phyloP scores from a whole-genome alignment of 2,329 filamentous ascomycete species.

The Claviceps sp. region DNA sequence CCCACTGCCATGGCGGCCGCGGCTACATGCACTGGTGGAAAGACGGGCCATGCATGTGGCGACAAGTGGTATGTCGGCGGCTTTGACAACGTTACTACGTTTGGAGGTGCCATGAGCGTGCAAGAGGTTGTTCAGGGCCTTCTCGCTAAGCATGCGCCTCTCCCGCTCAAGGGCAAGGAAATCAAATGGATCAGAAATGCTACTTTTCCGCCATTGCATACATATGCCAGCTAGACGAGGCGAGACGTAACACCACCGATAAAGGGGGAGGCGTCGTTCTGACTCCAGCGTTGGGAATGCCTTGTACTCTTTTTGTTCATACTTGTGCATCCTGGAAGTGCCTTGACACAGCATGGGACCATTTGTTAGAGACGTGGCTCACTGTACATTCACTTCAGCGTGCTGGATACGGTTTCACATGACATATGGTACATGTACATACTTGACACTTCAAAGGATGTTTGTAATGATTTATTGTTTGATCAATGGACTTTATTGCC shows the following conservation, averaged over 20 bases:
- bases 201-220: slow-evolving; percentile 10
- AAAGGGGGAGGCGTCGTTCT: too few relatives aligned
- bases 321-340: too few relatives aligned
- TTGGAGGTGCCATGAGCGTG: slow-evolving; percentile 53
- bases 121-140: slow-evolving; percentile 50
- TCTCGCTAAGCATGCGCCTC: slow-evolving; percentile 27
- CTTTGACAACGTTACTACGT: slow-evolving; percentile 39
- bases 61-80: slow-evolving; percentile 46
- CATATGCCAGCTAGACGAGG: slow-evolving; percentile 5
- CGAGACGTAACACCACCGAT: background rate
- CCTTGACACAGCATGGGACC: too few relatives aligned
- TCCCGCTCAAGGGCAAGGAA: slow-evolving; percentile 33
- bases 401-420: too few relatives aligned
- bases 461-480: too few relatives aligned
- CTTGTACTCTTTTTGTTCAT: too few relatives aligned
- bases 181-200: slow-evolving; percentile 22
- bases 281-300: too few relatives aligned
- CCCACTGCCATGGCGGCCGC: slow-evolving; percentile 43
- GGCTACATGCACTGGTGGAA: slow-evolving; percentile 40
- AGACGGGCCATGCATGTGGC: slow-evolving; percentile 40
- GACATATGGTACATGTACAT: too few relatives aligned
- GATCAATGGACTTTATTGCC: too few relatives aligned
- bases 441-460: too few relatives aligned
- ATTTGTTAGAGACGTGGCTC: too few relatives aligned
- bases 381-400: too few relatives aligned